Base-by-base conservation (phyloP, 2,329 filamentous ascomycete genomes). In the Colletotrichum nymphaeae region DNA sequence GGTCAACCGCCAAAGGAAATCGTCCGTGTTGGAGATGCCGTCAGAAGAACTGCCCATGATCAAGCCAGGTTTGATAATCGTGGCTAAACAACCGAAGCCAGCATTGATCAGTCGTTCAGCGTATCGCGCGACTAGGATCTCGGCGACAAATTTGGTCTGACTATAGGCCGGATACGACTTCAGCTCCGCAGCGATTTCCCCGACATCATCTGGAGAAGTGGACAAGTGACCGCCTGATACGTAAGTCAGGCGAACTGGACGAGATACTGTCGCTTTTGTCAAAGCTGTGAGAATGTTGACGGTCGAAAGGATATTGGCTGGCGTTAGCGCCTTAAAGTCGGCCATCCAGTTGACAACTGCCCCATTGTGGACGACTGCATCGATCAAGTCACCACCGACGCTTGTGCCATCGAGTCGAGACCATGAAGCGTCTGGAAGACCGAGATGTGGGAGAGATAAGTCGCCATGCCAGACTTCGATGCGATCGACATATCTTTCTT, bases 131-230 rank as follows among this genome's bases (percentile, higher is more conserved):
- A 78, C 73, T 2, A 78, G 49, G 3, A 60, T 28, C 30, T 78
- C 78, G 14, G 77, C 73, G 16, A 78, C 76, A 9, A 76, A 76
- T 24, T 79, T 79, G 4, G 74, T 77, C 65, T 78, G 77, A 11
- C 64, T 67, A 35, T 79, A 79, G 8, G 68, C 68, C 1, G 72
- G 72, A 12, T 63, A 67, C 22, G 32, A 46, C 5, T 59, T 55
- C 14, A 74, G 53, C 26, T 74, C 69, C 8, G 32, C 19, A 4
- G 63, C 58, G 19, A 67, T 19, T 11, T 72, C 32, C 7, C 24
- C 22, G 4, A 26, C 14, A 14, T 63, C 49, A 24, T 74, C 68
- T 14, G 63, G 63, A 9, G 35, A 71, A 6, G 67, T 71, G 7
- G 71, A 74, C 14, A 74, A 42, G 14, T 74, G 63, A 2, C 71